These are phyloP conservation scores for Venturia nashicola DNA, from an alignment of 2,329 filamentous ascomycete species.

Conservation along the genomic window DNA sequence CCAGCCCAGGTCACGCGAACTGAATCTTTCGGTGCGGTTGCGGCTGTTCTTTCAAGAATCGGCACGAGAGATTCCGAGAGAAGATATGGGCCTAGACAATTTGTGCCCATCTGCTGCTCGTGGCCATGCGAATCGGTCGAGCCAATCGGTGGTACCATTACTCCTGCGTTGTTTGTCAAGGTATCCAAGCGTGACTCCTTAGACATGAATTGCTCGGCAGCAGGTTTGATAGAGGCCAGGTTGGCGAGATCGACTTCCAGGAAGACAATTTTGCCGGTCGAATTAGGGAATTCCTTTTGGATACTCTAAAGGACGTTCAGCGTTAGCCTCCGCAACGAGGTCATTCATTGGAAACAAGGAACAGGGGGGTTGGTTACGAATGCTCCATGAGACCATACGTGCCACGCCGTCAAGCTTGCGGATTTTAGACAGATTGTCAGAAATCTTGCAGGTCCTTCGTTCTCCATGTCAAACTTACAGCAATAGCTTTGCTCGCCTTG, in stretches of 20 bases:
- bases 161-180: conserved; percentile 29
- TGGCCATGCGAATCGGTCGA: conserved; percentile 14
- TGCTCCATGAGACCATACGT: too few relatives aligned
- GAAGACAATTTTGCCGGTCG: conserved; percentile 10
- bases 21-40: conserved; percentile 13
- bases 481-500: conserved; percentile 6
- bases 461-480: neutral
- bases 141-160: conserved; percentile 12
- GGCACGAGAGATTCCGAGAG: conserved; percentile 8
- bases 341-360: too few relatives aligned
- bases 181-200: conserved; percentile 28
- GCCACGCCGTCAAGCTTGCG: too few relatives aligned
- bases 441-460: neutral
- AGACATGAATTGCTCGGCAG: conserved; percentile 22
- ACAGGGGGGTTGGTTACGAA: too few relatives aligned
- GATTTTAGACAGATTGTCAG: too few relatives aligned
- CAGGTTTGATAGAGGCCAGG: conserved; percentile 21
- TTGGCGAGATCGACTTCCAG: conserved; percentile 25
- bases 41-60: conserved; percentile 7
- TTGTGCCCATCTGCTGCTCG: conserved; percentile 15
- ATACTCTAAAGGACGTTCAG: conserved; percentile 19
- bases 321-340: neutral
- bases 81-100: conserved; percentile 10
- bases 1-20: conserved; percentile 11
- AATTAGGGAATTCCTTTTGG: conserved; percentile 5